These are phyloP conservation scores for Otatea glauca DNA, from an alignment of 176 grass and related monocot genomes.

Conservation along the genomic window DNA sequence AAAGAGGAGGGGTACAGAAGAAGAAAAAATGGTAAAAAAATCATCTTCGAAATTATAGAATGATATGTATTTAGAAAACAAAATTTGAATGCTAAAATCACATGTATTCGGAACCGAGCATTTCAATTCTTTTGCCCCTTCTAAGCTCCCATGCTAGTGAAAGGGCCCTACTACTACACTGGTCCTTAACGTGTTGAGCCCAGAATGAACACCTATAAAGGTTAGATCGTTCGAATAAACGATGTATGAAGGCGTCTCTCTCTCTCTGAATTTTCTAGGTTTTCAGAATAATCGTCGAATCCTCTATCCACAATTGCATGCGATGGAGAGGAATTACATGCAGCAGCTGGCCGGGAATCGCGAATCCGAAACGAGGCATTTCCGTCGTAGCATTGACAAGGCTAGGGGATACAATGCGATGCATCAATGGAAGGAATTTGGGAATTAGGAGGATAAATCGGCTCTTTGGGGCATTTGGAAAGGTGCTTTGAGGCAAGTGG, in stretches of 20 bases:
- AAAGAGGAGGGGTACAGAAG: no score
- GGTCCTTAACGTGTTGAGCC: slow-evolving; percentile 17
- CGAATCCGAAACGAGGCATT: slow-evolving; percentile 1
- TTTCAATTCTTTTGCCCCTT: neutral
- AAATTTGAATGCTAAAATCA: no score
- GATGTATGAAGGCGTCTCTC: slow-evolving; percentile 10
- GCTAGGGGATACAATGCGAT: neutral
- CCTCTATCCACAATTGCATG: neutral
- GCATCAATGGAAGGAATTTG: neutral
- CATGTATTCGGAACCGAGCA: no score
- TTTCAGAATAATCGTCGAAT: neutral
- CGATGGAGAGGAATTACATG: neutral
- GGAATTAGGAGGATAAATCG: slow-evolving; percentile 29
- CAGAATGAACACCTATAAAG: slow-evolving; percentile 33
- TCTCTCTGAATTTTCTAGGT: slow-evolving; percentile 18
- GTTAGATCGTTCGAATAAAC: slow-evolving; percentile 22
- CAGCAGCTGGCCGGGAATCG: neutral
- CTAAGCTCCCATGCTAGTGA: slow-evolving; percentile 19
- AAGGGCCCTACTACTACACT: neutral
- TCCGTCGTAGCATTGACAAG: slow-evolving; percentile 40
- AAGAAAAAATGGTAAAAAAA: no score
- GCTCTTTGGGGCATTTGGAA: slow-evolving; percentile 21
- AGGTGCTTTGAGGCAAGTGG: slow-evolving; percentile 52
- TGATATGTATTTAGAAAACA: no score
- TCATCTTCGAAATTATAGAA: no score